Conservation (phyloP, 768 basidiomycete species). For the Pholiota molesta region DNA sequence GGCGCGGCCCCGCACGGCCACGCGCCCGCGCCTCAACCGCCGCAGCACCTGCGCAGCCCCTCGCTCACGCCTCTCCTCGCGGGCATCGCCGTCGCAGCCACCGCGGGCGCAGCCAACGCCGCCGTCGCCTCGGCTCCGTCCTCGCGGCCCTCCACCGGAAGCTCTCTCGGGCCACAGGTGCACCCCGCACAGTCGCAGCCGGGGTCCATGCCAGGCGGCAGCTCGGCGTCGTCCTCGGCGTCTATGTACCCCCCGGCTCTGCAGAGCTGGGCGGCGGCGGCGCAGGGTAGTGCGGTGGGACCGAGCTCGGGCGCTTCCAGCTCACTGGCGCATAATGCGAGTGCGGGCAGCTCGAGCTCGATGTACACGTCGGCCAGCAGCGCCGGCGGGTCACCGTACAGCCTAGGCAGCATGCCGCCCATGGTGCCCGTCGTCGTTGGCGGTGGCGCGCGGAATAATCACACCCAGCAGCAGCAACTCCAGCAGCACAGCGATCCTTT, state of each 20-base stretch:
- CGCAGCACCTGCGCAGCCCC: slow-evolving; percentile 23
- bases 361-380: slow-evolving; percentile 3
- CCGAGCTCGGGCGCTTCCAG: slow-evolving; percentile 5
- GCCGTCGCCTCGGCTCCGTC: slow-evolving; percentile 27
- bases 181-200: slow-evolving; percentile 15
- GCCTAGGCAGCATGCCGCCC: background rate
- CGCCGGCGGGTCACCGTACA: background rate
- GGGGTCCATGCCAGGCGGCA: slow-evolving; percentile 11
- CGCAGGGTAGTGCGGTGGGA: slow-evolving; percentile 15
- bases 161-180: slow-evolving; percentile 38
- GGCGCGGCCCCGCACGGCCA: background rate
- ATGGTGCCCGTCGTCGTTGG: slow-evolving; percentile 2
- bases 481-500: slow-evolving; percentile 24
- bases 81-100: slow-evolving; percentile 21
- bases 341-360: slow-evolving; percentile 12
- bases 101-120: slow-evolving; percentile 14
- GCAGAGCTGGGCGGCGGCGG: slow-evolving; percentile 25
- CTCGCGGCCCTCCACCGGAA: slow-evolving; percentile 50
- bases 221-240: slow-evolving; percentile 5
- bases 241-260: slow-evolving; percentile 20
- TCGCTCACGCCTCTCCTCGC: slow-evolving; percentile 30
- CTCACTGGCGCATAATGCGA: slow-evolving; percentile 13
- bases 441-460: background rate
- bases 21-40: slow-evolving; percentile 11
- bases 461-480: slow-evolving; percentile 18